Percentiles rank a stretch among this genome's conserved stretches.
Conservation (phyloP, 225 moss, liverwort and hornwort genomes). For the Rhytidiadelphus loreus region DNA sequence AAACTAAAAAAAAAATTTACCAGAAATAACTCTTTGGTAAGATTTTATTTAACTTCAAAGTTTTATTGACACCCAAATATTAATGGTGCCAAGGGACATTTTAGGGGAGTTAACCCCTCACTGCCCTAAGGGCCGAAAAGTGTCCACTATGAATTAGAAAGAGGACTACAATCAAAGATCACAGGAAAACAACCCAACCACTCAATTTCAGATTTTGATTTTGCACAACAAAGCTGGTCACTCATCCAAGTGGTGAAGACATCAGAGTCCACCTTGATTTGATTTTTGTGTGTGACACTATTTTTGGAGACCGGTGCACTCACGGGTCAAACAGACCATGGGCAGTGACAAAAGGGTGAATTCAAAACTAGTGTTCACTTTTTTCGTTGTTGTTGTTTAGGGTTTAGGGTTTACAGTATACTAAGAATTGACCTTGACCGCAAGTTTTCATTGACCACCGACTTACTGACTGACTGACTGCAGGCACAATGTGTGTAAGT, state of each 20-base stretch:
- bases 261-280: fast-evolving
- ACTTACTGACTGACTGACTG: background rate
- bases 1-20: background rate
- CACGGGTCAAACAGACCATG: background rate
- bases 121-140: background rate
- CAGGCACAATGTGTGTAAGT: background rate
- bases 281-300: background rate
- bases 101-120: fast-evolving
- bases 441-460: background rate
- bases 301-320: background rate
- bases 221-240: background rate
- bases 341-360: background rate
- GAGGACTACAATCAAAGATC: background rate
- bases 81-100: fast-evolving
- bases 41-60: background rate
- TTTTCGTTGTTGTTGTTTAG: fast-evolving
- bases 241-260: background rate
- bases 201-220: background rate
- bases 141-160: background rate
- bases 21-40: background rate
- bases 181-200: fast-evolving
- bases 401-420: background rate
- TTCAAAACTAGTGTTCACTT: background rate
- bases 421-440: background rate
- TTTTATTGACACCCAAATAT: fast-evolving